phyloP scores from a whole-genome alignment of 495 filamentous ascomycete species.

The Chaetomium fimeti region DNA sequence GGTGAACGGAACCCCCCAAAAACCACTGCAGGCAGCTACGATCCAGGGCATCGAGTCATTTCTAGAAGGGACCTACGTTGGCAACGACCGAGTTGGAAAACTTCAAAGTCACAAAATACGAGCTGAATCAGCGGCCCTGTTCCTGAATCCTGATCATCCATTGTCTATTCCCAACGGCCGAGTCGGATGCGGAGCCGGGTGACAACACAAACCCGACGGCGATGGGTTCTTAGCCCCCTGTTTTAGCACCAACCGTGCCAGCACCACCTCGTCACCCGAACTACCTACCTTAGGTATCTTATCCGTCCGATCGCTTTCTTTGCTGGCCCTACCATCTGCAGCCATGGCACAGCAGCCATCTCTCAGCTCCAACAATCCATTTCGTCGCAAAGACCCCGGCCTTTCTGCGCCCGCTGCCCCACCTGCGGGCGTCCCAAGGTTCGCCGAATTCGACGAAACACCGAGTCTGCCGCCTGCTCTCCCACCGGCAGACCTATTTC shows the following conservation, averaged over 20 bases:
- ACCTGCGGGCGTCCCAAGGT: slow-evolving; percentile 25
- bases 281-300: no score
- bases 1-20: background rate
- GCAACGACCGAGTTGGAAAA: background rate
- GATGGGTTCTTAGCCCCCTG: slow-evolving; percentile 27
- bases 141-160: background rate
- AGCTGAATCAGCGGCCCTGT: background rate
- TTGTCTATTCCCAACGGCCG: background rate
- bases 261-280: background rate
- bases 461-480: slow-evolving; percentile 28
- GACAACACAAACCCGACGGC: slow-evolving; percentile 17
- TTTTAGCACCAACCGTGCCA: slow-evolving; percentile 5
- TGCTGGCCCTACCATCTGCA: background rate
- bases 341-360: slow-evolving; percentile 37
- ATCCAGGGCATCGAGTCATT: background rate
- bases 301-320: background rate
- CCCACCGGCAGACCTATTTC: slow-evolving; percentile 34
- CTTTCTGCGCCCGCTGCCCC: slow-evolving; percentile 22
- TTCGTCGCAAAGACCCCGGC: slow-evolving; percentile 41
- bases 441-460: slow-evolving; percentile 1
- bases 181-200: slow-evolving; percentile 16
- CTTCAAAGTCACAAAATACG: background rate
- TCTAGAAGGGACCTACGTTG: background rate
- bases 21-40: background rate
- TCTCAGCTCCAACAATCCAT: slow-evolving; percentile 50